Conservation (phyloP, 2,329 filamentous ascomycete genomes). For the Colletotrichum sp. region DNA sequence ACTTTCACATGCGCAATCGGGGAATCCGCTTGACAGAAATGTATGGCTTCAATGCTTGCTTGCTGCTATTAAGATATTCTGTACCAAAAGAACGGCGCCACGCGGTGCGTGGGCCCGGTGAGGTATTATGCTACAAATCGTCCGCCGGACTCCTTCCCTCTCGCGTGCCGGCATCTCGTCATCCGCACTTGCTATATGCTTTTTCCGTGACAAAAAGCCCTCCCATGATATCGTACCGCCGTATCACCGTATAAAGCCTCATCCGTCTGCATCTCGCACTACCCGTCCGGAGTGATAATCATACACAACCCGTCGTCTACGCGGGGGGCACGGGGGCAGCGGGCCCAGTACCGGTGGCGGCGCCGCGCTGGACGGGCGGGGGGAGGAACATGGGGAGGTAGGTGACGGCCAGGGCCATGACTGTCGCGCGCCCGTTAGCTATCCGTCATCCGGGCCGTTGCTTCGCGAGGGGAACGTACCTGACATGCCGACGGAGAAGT, state of each 20-base stretch:
- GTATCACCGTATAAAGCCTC: neutral
- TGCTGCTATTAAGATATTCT: slow-evolving; percentile 3
- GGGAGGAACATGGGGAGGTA: slow-evolving; percentile 58
- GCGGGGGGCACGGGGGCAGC: slow-evolving; percentile 30
- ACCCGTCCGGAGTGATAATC: neutral
- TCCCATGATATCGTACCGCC: neutral
- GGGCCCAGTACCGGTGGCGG: slow-evolving; percentile 36
- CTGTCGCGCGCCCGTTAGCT: slow-evolving; percentile 36
- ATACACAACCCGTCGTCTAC: slow-evolving; percentile 9
- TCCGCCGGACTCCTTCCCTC: neutral
- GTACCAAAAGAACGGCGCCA: neutral
- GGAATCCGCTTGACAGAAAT: accelerated
- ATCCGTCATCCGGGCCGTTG: neutral
- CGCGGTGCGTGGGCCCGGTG: neutral
- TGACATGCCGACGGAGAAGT: slow-evolving; percentile 80
- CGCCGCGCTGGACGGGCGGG: slow-evolving; percentile 30
- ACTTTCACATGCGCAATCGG: neutral
- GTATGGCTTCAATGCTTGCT: neutral
- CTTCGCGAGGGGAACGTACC: slow-evolving; percentile 52
- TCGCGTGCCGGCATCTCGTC: neutral
- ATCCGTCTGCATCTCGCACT: neutral
- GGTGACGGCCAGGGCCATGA: slow-evolving; percentile 62
- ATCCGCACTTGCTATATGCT: neutral
- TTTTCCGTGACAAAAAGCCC: neutral
- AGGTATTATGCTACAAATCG: slow-evolving; percentile 10